phyloP scores from a whole-genome alignment of 2,329 filamentous ascomycete genomes.

The Stemphylium lycopersici region DNA sequence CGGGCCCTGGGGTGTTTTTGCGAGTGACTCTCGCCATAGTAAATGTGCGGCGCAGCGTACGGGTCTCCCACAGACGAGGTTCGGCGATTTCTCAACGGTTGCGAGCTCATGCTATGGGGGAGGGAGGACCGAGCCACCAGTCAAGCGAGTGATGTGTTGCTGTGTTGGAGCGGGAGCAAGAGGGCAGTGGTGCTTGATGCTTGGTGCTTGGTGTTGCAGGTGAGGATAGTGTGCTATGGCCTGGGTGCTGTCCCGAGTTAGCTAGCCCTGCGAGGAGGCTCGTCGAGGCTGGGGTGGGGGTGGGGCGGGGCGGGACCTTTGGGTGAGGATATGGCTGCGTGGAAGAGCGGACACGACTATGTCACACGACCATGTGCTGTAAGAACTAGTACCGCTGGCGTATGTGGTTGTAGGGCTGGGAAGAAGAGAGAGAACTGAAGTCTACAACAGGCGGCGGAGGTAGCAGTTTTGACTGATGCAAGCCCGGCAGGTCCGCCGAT shows the following conservation, averaged over 20 bases:
- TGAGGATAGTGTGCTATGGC: conserved; percentile 27
- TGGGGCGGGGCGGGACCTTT: conserved; percentile 25
- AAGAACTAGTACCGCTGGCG: conserved; percentile 5
- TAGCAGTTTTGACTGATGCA: conserved; percentile 11
- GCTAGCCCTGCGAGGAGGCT: conserved; percentile 1
- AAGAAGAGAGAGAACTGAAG: conserved; percentile 2
- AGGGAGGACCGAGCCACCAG: conserved; percentile 20
- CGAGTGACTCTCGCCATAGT: conserved; percentile 62
- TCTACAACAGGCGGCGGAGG: background rate
- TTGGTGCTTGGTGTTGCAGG: background rate
- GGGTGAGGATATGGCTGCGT: conserved; percentile 14
- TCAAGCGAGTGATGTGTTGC: conserved; percentile 8
- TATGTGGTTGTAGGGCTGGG: background rate
- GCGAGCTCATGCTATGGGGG: conserved; percentile 51
- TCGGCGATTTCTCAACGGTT: conserved; percentile 46
- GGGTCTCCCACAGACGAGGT: conserved; percentile 59
- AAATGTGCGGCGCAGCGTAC: conserved; percentile 63
- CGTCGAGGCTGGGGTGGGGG: conserved; percentile 11
- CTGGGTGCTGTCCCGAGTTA: conserved; percentile 20
- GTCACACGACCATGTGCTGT: conserved; percentile 22
- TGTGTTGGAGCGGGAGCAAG: conserved; percentile 6
- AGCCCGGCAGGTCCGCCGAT: conserved; percentile 15
- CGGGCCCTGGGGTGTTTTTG: conserved; percentile 56
- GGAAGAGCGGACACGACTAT: conserved; percentile 12
- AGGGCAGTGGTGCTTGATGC: background rate